Conservation (phyloP, 1,284 basidiomycete genomes). For the Pseudozyma thailandica region DNA sequence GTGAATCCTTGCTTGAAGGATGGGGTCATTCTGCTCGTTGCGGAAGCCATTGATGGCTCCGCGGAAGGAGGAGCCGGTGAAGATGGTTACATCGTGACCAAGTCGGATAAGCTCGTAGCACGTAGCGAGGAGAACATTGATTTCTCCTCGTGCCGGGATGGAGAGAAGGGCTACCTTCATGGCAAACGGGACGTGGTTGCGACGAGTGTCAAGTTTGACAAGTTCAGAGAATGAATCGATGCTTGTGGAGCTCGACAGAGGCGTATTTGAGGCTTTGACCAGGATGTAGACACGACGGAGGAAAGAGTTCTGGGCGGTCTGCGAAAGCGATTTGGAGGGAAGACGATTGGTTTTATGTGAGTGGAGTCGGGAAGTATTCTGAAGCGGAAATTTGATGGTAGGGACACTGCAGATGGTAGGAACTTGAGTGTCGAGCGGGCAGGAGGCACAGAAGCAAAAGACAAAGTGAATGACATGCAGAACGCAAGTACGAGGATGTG, state of each 20-base stretch:
- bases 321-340: no score
- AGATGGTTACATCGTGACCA: conserved; percentile 30
- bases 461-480: no score
- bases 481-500: no score
- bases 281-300: no score
- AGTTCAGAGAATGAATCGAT: neutral
- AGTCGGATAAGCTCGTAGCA: conserved; percentile 33
- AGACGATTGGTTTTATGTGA: neutral
- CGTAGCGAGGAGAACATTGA: conserved; percentile 47
- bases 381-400: no score
- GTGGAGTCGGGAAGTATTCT: neutral
- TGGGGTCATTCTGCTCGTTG: conserved; percentile 17
- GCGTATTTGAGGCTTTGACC: no score
- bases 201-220: neutral
- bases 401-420: no score
- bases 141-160: conserved; percentile 44
- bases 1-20: conserved; percentile 21
- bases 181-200: neutral
- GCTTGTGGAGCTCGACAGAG: no score
- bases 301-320: no score
- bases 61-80: conserved; percentile 36
- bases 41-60: conserved; percentile 25
- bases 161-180: conserved; percentile 49
- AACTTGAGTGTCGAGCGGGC: no score
- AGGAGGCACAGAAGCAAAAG: no score